Evolutionary conservation across 2,329 filamentous ascomycete species (phyloP).

Genomic region (Cordyceps javanica): DNA sequence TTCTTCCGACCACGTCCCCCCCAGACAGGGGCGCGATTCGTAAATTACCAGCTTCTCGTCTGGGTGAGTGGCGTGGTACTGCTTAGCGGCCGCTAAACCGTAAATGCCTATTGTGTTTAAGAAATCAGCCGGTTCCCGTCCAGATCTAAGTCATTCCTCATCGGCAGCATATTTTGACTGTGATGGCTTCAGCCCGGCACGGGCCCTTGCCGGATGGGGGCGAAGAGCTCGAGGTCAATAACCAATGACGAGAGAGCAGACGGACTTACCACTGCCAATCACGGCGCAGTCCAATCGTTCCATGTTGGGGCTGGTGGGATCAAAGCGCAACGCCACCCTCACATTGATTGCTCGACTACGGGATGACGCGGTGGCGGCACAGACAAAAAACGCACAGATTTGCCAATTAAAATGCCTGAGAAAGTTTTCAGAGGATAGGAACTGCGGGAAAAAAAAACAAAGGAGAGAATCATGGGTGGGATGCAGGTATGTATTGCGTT

Average conservation of each 20-base stretch:
- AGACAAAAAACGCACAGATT: background rate
- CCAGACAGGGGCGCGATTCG: slow-evolving; percentile 51
- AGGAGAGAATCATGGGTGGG: too few species aligned
- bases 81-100: slow-evolving; percentile 57
- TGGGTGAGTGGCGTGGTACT: slow-evolving; percentile 54
- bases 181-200: background rate
- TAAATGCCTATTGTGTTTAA: slow-evolving; percentile 33
- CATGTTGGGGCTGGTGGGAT: slow-evolving; percentile 22
- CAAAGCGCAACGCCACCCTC: background rate
- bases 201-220: background rate
- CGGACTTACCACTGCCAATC: slow-evolving; percentile 45
- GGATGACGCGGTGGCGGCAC: background rate
- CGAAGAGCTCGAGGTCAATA: slow-evolving; percentile 10
- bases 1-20: slow-evolving; percentile 64
- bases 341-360: too few species aligned
- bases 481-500: background rate
- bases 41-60: slow-evolving; percentile 49
- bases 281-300: slow-evolving; percentile 42
- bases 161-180: background rate
- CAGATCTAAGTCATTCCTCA: background rate
- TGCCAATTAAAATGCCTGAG: background rate
- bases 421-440: background rate
- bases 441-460: too few species aligned
- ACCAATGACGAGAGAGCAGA: background rate
- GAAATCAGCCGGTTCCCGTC: background rate